Percentiles rank a stretch among this genome's conserved stretches.
These are phyloP conservation scores for Xylaria castorea DNA, from an alignment of 495 filamentous ascomycete species.

Conservation along the genomic window DNA sequence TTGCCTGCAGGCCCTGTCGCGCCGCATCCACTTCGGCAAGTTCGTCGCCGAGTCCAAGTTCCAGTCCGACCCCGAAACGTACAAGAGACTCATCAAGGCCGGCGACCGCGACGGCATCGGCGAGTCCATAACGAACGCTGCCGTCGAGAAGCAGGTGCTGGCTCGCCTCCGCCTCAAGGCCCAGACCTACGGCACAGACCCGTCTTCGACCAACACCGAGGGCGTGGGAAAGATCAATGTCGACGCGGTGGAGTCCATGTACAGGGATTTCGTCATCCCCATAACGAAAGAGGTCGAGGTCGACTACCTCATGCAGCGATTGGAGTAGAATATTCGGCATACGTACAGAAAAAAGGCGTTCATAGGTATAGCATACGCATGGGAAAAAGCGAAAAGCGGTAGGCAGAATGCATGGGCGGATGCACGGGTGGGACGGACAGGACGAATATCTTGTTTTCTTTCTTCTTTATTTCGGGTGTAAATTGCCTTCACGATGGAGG, in stretches of 20 bases:
- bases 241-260: constrained; percentile 93
- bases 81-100: constrained; percentile 78
- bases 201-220: constrained; percentile 59
- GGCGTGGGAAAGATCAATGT: constrained; percentile 78
- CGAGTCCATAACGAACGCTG: constrained; percentile 85
- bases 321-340: constrained; percentile 53
- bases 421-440: neutral
- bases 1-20: constrained; percentile 88
- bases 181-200: constrained; percentile 93
- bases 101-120: constrained; percentile 82
- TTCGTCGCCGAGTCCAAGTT: constrained; percentile 99
- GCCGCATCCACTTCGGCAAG: constrained; percentile 97
- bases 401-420: constrained; percentile 16
- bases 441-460: constrained; percentile 10
- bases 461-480: constrained; percentile 30
- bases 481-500: constrained; percentile 42
- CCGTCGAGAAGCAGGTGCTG: constrained; percentile 91
- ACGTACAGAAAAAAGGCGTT: constrained; percentile 11
- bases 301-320: constrained; percentile 94
- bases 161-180: constrained; percentile 89
- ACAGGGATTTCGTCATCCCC: constrained; percentile 94
- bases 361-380: constrained; percentile 17
- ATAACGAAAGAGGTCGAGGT: constrained; percentile 97
- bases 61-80: constrained; percentile 77
- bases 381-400: neutral